Evolutionary conservation across 202 grass and related monocot species (phyloP).

Genomic region (Panicum hallii): DNA sequence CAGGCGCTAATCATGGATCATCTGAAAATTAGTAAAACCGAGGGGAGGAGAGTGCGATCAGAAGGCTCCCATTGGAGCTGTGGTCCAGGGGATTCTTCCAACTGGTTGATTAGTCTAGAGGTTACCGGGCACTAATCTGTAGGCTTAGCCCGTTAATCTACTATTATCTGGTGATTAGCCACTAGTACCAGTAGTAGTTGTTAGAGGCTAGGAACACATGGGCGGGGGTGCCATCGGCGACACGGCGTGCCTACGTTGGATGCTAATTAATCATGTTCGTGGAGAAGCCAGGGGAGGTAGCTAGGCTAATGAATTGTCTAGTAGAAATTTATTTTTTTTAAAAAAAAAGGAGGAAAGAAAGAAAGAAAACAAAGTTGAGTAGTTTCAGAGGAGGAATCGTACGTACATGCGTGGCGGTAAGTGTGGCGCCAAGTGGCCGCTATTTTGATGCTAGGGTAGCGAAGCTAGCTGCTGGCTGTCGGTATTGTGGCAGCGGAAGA

Average conservation of each 20-base stretch:
- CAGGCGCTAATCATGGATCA: slow-evolving; percentile 27
- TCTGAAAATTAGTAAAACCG: not conserved
- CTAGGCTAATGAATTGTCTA: not conserved
- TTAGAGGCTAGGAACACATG: slow-evolving; percentile 31
- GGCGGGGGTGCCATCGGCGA: not conserved
- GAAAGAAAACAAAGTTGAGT: not conserved
- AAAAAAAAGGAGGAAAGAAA: not conserved
- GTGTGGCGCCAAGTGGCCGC: no score
- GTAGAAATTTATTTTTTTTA: not conserved
- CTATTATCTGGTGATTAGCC: not conserved
- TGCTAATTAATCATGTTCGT: slow-evolving; percentile 13
- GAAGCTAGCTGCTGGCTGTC: not conserved
- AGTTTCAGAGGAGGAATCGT: not conserved
- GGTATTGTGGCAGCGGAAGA: slow-evolving; percentile 16
- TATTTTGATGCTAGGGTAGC: slow-evolving; percentile 42
- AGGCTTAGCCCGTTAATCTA: not conserved
- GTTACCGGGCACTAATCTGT: not conserved
- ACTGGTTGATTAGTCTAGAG: slow-evolving; percentile 36
- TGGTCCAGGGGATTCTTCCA: slow-evolving; percentile 55
- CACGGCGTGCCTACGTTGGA: slow-evolving; percentile 15
- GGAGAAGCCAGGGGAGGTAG: not conserved
- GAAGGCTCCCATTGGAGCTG: slow-evolving; percentile 10
- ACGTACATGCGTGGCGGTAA: slow-evolving; percentile 30
- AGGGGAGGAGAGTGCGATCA: not conserved
- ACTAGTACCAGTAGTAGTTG: no score